Percentiles rank a stretch among this genome's conserved stretches.
phyloP scores from a whole-genome alignment of 805 yeast species.

The Zygosaccharomyces gambellarensis region DNA sequence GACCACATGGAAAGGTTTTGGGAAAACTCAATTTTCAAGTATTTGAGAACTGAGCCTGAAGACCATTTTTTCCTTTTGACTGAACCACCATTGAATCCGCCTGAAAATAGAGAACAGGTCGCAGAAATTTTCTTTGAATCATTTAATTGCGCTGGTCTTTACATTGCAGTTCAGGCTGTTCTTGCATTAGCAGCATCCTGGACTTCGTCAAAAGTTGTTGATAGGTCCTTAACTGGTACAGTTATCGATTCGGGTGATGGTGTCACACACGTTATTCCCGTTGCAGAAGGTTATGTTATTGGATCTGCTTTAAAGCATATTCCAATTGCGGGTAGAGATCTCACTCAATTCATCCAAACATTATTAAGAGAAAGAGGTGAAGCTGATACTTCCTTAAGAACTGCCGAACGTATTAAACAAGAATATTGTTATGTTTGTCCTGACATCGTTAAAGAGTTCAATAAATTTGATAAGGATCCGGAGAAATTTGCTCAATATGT shows the following conservation, averaged over 20 bases:
- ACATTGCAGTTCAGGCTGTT: slow-evolving; percentile 98
- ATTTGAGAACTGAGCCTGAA: slow-evolving; percentile 96
- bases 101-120: slow-evolving; percentile 96
- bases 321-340: slow-evolving; percentile 98
- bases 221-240: slow-evolving; percentile 94
- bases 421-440: slow-evolving; percentile 97
- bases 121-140: slow-evolving; percentile 99
- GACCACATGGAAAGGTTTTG: slow-evolving; percentile 99
- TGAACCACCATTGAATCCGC: slow-evolving; percentile 99
- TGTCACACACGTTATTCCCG: slow-evolving; percentile 98
- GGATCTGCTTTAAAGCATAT: slow-evolving; percentile 96
- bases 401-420: slow-evolving; percentile 96
- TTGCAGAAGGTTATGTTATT: slow-evolving; percentile 98
- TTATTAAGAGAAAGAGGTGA: slow-evolving; percentile 96
- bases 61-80: slow-evolving; percentile 94
- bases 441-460: slow-evolving; percentile 93
- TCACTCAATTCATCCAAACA: slow-evolving; percentile 88
- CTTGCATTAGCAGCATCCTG: slow-evolving; percentile 97
- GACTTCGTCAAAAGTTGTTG: slow-evolving; percentile 94
- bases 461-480: slow-evolving; percentile 89
- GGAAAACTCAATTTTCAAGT: slow-evolving; percentile 96
- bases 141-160: slow-evolving; percentile 96
- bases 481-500: slow-evolving; percentile 90
- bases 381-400: slow-evolving; percentile 83
- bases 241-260: slow-evolving; percentile 99